Evolutionary conservation across 2,329 filamentous ascomycete genomes (phyloP), one percentile per base, ranked within the genome.

Genomic region (Hymenoscyphus albidus): DNA sequence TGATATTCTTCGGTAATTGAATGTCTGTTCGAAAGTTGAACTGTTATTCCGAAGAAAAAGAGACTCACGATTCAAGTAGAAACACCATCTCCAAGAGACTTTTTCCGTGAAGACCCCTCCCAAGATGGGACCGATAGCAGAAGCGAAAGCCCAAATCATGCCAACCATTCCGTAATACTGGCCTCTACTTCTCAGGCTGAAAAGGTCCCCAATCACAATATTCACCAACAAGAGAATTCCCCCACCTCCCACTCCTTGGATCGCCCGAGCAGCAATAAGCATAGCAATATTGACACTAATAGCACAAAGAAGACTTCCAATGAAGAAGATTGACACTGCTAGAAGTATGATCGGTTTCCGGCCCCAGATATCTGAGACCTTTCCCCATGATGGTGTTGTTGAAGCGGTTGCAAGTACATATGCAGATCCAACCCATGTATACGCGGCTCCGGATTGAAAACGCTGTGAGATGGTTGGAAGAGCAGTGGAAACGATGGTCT

Each of bases 371-470:
- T 87, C 84, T 1, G 80, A 81, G 42, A 86, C 74, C 65, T 83
- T 84, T 5, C 87, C 88, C 90, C 90, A 93, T 10, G 69, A 72
- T 0, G 89, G 88, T 0, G 84, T 85, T 1, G 81, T 82, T 0
- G 89, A 86, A 0, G 89, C 87, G 70, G 85, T 86, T 16, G 87
- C 88, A 13, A 93, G 83, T 2, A 92, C 79, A 75, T 90, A 93
- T 0, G 90, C 85, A 32, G 84, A 87, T 0, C 90, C 90, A 66
- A 94, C 89, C 91, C 90, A 93, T 13, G 87, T 86, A 76, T 92
- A 93, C 12, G 73, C 73, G 1, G 72, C 71, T 2, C 78, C 75
- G 4, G 80, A 82, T n/a, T 82, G 74, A 70, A 85, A 84, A 38
- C 82, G 75, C 65, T 81, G 78, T 14, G 80, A 79, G 62, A 88